A percentile compares a stretch with the other conserved stretches of the same genome.
These are phyloP conservation scores for Aschersonia sp. DNA, from an alignment of 2,329 filamentous ascomycete species.

Conservation along the genomic window DNA sequence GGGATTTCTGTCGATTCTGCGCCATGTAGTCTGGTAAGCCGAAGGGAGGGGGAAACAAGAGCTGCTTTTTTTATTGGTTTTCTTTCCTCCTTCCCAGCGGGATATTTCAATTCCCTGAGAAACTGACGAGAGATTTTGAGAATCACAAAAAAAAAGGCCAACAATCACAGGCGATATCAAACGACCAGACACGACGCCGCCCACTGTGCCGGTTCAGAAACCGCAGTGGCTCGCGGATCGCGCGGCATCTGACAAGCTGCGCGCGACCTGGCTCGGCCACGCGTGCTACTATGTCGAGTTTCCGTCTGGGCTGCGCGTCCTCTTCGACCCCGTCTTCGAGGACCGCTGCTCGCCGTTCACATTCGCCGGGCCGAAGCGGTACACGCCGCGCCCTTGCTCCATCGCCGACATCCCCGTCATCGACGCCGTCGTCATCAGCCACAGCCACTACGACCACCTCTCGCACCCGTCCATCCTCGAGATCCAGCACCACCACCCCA, in stretches of 20 bases:
- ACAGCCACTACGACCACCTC: slow-evolving; percentile 89
- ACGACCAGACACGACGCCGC: slow-evolving; percentile 45
- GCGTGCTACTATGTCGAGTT: slow-evolving; percentile 91
- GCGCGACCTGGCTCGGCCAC: slow-evolving; percentile 90
- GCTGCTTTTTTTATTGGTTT: too few species aligned
- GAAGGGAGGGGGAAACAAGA: too few species aligned
- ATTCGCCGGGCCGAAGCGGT: slow-evolving; percentile 60
- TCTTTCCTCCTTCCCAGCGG: too few species aligned
- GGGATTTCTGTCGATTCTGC: slow-evolving; percentile 11
- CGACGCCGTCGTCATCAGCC: slow-evolving; percentile 68
- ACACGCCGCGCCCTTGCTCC: slow-evolving; percentile 61
- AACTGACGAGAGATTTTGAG: too few species aligned
- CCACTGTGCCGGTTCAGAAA: slow-evolving; percentile 50
- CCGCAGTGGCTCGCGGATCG: slow-evolving; percentile 53
- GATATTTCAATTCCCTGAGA: too few species aligned
- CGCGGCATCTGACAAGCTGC: slow-evolving; percentile 36
- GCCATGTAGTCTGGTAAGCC: slow-evolving; percentile 21
- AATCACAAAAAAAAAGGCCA: slow-evolving; percentile 12
- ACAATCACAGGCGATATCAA: slow-evolving; percentile 24
- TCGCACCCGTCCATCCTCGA: slow-evolving; percentile 61
- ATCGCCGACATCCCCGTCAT: slow-evolving; percentile 64
- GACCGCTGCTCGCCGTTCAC: slow-evolving; percentile 68
- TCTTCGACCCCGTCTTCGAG: slow-evolving; percentile 79
- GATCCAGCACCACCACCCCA: slow-evolving; percentile 55
- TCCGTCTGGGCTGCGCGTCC: slow-evolving; percentile 67